Conservation (phyloP, 164 flowering plant species). For the grape (Vitis vinifera) region ASM3070453v1 NC_081805.1:6911001-6911500, state of each 20-base stretch:
- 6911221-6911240: constrained; percentile 98
- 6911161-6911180: constrained; percentile 97
- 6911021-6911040: not conserved
- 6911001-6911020: not conserved
- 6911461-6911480: not conserved
- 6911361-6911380: constrained; percentile 30
- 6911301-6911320: not conserved
- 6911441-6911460: constrained; percentile 79
- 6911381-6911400: constrained; percentile 86
- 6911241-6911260: not conserved
- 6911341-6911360: no score
- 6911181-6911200: constrained; percentile 96
- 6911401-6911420: constrained; percentile 87
- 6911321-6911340: no score
- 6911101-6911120: constrained; percentile 96
- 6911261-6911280: not conserved
- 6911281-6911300: not conserved
- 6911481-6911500: not conserved
- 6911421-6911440: constrained; percentile 87
- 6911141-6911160: constrained; percentile 93
- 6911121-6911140: constrained; percentile 95
- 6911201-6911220: constrained; percentile 99
- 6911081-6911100: constrained; percentile 65
- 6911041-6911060: not conserved
- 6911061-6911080: not conserved